Base-by-base conservation (phyloP, 2,329 filamentous ascomycete genomes). In the Claviceps arundinis region DNA sequence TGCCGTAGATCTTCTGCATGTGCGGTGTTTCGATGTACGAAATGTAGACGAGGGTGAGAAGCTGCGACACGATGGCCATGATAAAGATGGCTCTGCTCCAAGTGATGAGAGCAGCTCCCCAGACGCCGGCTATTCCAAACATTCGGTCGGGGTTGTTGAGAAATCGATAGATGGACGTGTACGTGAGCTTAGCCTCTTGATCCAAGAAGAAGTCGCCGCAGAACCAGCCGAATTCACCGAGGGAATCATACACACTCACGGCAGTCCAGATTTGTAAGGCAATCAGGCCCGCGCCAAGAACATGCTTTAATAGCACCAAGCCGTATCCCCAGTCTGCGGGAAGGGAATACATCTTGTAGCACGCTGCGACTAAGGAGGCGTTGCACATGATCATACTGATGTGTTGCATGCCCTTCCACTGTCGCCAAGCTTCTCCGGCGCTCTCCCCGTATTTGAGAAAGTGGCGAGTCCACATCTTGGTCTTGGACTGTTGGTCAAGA, bases 121-220 rank as follows among this genome's bases (percentile, higher is more conserved):
- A 98, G 6, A 96, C 76, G n/a, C 90, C 93, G 17, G 91, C 91
- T 5, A 94, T 83, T 30, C 93, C 93, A 57, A 98, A 84, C 41
- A 97, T 84, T 52, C 91, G 85, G 68, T 98, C 93, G 0, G 93
- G 93, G 63, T 97, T 98, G 72, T 98, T 98, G 58, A 98, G 75
- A 70, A 95, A 98, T 47, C 93, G 89, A 68, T 98, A 98, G 61
- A 98, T 98, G 56, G 91, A 94, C 59, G 86, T 89, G 69, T 98
- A 98, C 0, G 88, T 97, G 56, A 97, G 76, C 69, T 93, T 95
- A 13, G 85, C 84, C 11, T 84, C 81, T 46, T 88, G 85, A 56
- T 96, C 89, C 64, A 93, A 96, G 75, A 98, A 97, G 73, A 97
- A 98, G 65, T 98, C 93, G 17, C 93, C 93, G 63, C 90, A 97